phyloP scores from a whole-genome alignment of 169 alveolate species.

The Cyclospora cayetanensis region DNA sequence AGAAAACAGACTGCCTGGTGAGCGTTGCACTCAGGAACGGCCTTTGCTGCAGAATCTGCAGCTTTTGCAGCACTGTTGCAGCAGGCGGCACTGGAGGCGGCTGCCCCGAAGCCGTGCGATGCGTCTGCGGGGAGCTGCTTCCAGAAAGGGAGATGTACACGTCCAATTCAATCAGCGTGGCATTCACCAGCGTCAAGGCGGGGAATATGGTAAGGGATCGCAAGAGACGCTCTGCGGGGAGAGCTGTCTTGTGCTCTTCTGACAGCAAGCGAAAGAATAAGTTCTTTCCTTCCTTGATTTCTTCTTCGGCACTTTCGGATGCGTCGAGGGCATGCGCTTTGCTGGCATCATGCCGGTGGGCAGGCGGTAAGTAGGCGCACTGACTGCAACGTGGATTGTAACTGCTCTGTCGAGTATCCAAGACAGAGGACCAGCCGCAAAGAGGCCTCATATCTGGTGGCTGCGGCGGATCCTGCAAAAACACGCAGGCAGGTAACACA shows the following conservation, averaged over 20 bases:
- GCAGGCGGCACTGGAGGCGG: conserved; percentile 15
- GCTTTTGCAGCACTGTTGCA: conserved; percentile 47
- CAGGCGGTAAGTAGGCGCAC: conserved; percentile 63
- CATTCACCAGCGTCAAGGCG: conserved; percentile 83
- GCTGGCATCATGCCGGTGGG: conserved; percentile 3
- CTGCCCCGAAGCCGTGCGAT: not conserved
- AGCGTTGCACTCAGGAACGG: conserved; percentile 62
- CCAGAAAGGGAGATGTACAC: conserved; percentile 59
- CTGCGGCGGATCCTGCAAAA: not conserved
- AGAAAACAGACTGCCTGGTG: conserved; percentile 54
- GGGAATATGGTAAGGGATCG: conserved; percentile 83
- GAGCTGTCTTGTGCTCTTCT: conserved; percentile 79
- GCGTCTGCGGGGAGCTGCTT: not conserved
- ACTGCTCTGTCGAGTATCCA: conserved; percentile 65
- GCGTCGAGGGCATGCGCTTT: conserved; percentile 26
- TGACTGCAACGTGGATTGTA: conserved; percentile 22
- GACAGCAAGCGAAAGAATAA: conserved; percentile 81
- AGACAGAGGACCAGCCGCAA: conserved; percentile 56
- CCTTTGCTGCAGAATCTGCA: conserved; percentile 66
- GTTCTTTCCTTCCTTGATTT: conserved; percentile 71
- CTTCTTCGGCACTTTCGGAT: conserved; percentile 46
- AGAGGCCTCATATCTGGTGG: conserved; percentile 50
- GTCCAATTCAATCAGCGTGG: conserved; percentile 85
- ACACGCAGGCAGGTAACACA: not conserved
- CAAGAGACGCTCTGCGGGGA: conserved; percentile 85